Evolutionary conservation across 352 stramenopile genomes (phyloP).

Genomic region (Sclerospora graminicola): DNA sequence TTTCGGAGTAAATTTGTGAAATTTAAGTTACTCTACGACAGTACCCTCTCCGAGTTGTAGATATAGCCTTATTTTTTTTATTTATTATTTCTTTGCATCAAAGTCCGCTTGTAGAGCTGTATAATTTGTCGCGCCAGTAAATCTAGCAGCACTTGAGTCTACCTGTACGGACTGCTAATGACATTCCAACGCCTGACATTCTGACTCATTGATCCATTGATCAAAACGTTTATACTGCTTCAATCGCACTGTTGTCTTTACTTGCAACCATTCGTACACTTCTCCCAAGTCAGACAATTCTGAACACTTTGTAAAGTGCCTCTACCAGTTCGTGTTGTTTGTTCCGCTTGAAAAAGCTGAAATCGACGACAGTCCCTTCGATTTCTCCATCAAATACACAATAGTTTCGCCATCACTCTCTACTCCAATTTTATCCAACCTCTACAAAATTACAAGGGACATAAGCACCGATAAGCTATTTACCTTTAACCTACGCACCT

Average conservation of each 20-base stretch:
- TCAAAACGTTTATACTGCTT: conserved; percentile 23
- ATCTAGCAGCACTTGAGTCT: too few species aligned
- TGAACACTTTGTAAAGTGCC: conserved; percentile 25
- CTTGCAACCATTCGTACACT: too few species aligned
- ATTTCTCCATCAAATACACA: conserved; percentile 18
- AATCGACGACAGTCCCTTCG: conserved; percentile 4
- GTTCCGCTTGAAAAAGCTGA: conserved; percentile 6
- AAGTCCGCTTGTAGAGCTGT: too few species aligned
- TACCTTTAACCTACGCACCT: conserved; percentile 30
- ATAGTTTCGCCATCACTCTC: conserved; percentile 33
- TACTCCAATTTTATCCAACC: conserved; percentile 28
- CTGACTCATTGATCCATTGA: conserved; percentile 7
- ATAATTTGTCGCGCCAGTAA: too few species aligned
- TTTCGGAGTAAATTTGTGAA: too few species aligned
- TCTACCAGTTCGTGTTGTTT: conserved; percentile 35
- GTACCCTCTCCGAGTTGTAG: too few species aligned
- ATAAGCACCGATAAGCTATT: neutral
- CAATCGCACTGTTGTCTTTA: conserved; percentile 36
- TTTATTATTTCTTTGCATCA: too few species aligned
- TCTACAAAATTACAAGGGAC: conserved; percentile 6
- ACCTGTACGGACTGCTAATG: too few species aligned
- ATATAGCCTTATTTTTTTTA: too few species aligned
- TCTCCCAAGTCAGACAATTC: conserved; percentile 29
- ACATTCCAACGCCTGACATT: too few species aligned
- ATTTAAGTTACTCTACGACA: too few species aligned